A percentile compares a stretch with the other conserved stretches of the same genome.
Conservation (phyloP, 805 yeast species). For the Cyberlindnera bimundalis region DNA sequence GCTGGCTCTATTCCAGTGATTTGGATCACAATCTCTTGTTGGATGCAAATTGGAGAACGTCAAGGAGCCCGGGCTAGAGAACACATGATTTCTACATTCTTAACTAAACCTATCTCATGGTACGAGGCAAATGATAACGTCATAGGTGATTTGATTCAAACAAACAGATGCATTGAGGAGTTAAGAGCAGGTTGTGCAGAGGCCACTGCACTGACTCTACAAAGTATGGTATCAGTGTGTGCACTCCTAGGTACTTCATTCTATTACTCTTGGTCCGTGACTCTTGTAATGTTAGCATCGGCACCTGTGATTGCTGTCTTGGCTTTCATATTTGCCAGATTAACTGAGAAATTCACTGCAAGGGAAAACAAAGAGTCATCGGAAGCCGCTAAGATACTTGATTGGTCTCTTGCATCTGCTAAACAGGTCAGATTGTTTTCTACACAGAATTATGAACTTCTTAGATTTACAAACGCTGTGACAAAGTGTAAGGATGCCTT, state of each 20-base stretch:
- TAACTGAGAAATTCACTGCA: conserved; percentile 46
- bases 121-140: conserved; percentile 53
- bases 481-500: conserved; percentile 36
- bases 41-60: conserved; percentile 71
- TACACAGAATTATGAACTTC: conserved; percentile 51
- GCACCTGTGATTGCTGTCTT: conserved; percentile 61
- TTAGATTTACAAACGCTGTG: conserved; percentile 36
- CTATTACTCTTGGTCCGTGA: conserved; percentile 79
- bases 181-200: conserved; percentile 65
- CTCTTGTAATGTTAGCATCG: conserved; percentile 70
- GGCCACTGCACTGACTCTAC: conserved; percentile 53
- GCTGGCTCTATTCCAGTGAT: conserved; percentile 39
- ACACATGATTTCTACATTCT: conserved; percentile 40
- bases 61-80: conserved; percentile 58
- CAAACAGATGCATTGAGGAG: conserved; percentile 74
- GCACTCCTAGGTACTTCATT: conserved; percentile 64
- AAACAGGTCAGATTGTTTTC: conserved; percentile 58
- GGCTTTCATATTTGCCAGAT: conserved; percentile 47
- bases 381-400: conserved; percentile 54
- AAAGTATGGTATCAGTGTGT: conserved; percentile 48
- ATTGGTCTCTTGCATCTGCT: conserved; percentile 67
- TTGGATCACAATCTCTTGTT: conserved; percentile 55
- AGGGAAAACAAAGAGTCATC: conserved; percentile 57
- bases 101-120: conserved; percentile 54
- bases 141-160: conserved; percentile 61